A percentile compares a stretch with the other conserved stretches of the same genome.
These are phyloP conservation scores for Neotropicomus parvogracilis DNA, from an alignment of 1,284 basidiomycete species.

Conservation along the genomic window DNA sequence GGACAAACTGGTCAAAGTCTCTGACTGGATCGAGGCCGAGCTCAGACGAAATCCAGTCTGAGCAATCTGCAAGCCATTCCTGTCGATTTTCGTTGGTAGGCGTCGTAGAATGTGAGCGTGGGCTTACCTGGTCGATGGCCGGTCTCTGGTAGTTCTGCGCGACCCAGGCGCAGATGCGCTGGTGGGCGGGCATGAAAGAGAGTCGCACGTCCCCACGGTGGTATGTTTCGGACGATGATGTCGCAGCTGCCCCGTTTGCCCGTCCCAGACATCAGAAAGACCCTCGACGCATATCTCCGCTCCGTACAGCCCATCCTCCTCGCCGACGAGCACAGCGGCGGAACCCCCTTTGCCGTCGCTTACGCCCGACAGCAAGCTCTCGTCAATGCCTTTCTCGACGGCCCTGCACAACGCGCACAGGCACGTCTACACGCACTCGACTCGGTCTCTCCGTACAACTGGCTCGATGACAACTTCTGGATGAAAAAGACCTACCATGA, in stretches of 20 bases:
- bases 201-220: conserved; percentile 7
- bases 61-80: conserved; percentile 74
- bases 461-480: conserved; percentile 97
- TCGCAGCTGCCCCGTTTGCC: conserved; percentile 63
- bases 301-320: conserved; percentile 79
- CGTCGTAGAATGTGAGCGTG: background rate
- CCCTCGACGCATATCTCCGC: conserved; percentile 76
- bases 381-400: conserved; percentile 24
- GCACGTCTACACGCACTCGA: conserved; percentile 81
- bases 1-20: conserved; percentile 47
- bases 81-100: conserved; percentile 22
- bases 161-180: conserved; percentile 41
- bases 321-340: conserved; percentile 66
- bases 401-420: conserved; percentile 43
- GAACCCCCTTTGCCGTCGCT: conserved; percentile 46
- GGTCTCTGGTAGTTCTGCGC: conserved; percentile 50
- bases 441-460: conserved; percentile 82
- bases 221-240: conserved; percentile 23
- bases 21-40: conserved; percentile 42
- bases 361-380: conserved; percentile 23
- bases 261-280: conserved; percentile 75
- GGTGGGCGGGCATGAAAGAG: conserved; percentile 23
- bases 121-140: conserved; percentile 50
- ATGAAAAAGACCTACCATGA: conserved; percentile 86
- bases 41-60: conserved; percentile 55